phyloP scores from a whole-genome alignment of 1,284 basidiomycete genomes.

The Omphalotus olearius region DNA sequence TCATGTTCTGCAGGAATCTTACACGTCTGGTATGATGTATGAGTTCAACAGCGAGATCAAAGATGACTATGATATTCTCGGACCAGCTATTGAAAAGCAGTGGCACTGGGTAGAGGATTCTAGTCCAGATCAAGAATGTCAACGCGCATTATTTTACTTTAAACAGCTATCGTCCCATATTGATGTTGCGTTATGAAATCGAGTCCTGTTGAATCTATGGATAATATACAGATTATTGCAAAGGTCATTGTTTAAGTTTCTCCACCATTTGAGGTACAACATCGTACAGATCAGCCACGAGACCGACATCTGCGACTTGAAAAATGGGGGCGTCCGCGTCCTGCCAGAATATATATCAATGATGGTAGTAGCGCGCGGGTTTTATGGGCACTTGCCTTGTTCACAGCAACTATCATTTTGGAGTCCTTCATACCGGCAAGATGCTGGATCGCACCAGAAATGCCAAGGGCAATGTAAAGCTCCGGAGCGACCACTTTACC shows the following conservation, averaged over 20 bases:
- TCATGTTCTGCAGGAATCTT: constrained; percentile 28
- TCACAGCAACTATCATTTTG: constrained; percentile 97
- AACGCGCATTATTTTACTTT: constrained; percentile 19
- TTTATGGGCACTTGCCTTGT: constrained; percentile 64
- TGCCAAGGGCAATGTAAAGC: constrained; percentile 94
- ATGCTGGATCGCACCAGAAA: constrained; percentile 98
- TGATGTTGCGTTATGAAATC: background rate
- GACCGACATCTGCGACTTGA: constrained; percentile 95
- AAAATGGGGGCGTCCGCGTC: constrained; percentile 99
- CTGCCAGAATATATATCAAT: constrained; percentile 32
- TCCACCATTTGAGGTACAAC: constrained; percentile 85
- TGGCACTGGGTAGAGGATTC: constrained; percentile 31
- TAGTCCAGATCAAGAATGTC: constrained; percentile 23
- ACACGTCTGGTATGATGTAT: constrained; percentile 34
- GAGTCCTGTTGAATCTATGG: background rate
- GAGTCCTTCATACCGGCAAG: constrained; percentile 99
- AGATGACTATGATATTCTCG: constrained; percentile 29
- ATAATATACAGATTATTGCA: constrained; percentile 24
- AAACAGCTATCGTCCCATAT: constrained; percentile 21
- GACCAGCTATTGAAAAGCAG: constrained; percentile 30
- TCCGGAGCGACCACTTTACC: constrained; percentile 96
- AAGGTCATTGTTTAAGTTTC: constrained; percentile 64
- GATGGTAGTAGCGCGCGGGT: background rate
- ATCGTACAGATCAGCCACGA: constrained; percentile 90
- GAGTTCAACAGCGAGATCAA: constrained; percentile 32